A percentile compares a stretch with the other conserved stretches of the same genome.
phyloP scores from a whole-genome alignment of 768 basidiomycete species.

The Coprinopsis cinerea region DNA sequence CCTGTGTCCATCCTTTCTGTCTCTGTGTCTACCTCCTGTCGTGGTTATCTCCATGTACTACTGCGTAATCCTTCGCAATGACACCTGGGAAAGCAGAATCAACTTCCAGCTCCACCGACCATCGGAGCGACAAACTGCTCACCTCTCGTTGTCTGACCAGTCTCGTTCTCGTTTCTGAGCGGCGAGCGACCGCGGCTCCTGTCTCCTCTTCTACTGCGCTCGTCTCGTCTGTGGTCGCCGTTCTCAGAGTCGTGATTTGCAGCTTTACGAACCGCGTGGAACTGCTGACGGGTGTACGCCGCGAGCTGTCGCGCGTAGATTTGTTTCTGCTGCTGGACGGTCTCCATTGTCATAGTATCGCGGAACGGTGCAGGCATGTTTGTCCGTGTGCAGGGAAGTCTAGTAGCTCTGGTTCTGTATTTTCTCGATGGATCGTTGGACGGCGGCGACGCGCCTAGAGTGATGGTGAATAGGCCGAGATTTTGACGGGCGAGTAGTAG shows the following conservation, averaged over 20 bases:
- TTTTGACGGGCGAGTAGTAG: neutral
- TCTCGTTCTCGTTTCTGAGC: conserved; percentile 7
- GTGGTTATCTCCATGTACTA: too few species aligned
- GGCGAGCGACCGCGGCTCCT: neutral
- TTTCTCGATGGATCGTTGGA: too few species aligned
- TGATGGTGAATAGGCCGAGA: too few species aligned
- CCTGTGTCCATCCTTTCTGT: too few species aligned
- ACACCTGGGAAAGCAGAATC: too few species aligned
- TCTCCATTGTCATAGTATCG: conserved; percentile 18
- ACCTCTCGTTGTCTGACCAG: neutral
- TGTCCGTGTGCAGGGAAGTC: neutral
- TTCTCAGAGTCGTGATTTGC: neutral
- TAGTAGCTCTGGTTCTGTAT: too few species aligned
- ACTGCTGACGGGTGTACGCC: conserved; percentile 37
- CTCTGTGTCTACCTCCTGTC: too few species aligned
- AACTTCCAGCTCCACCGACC: too few species aligned
- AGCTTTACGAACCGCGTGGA: conserved; percentile 24
- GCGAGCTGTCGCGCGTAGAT: conserved; percentile 36
- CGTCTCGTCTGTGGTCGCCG: neutral
- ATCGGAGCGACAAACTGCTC: neutral
- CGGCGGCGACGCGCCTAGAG: too few species aligned
- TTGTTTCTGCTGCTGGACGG: conserved; percentile 31
- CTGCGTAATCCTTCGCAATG: neutral
- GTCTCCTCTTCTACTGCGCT: neutral
- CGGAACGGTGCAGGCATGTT: neutral